A percentile compares a stretch with the other conserved stretches of the same genome.
phyloP scores from a whole-genome alignment of 495 filamentous ascomycete genomes.

The Letharia lupina region DNA sequence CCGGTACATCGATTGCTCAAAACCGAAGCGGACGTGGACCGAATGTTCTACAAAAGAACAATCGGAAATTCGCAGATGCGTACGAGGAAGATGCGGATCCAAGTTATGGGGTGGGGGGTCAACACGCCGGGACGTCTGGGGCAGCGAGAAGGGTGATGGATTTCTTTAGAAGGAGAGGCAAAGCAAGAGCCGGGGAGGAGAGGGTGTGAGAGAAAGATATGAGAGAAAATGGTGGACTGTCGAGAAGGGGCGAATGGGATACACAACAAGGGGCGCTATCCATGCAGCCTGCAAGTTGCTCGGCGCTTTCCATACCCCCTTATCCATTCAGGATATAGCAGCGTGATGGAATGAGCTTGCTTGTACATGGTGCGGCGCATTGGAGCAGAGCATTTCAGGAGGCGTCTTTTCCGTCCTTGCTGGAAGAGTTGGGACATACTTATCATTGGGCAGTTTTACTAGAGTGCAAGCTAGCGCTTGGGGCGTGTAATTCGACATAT shows the following conservation, averaged over 20 bases:
- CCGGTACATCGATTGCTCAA: constrained; percentile 38
- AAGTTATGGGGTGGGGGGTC: constrained; percentile 36
- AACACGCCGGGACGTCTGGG: constrained; percentile 72
- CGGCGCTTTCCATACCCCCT: constrained; percentile 12
- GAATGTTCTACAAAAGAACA: constrained; percentile 69
- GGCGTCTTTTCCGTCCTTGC: constrained; percentile 9
- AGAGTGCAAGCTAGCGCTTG: constrained; percentile 12
- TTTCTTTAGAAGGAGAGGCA: constrained; percentile 84
- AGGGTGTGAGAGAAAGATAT: constrained; percentile 20
- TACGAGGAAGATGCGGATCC: constrained; percentile 66
- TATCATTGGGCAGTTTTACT: constrained; percentile 8
- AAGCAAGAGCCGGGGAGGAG: constrained; percentile 58
- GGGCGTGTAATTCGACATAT: constrained; percentile 9
- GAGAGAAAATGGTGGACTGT: neutral
- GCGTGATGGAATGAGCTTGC: constrained; percentile 12
- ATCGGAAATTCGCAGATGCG: constrained; percentile 79
- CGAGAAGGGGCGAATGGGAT: neutral
- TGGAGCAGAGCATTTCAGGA: constrained; percentile 12
- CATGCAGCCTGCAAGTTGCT: neutral
- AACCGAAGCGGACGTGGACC: constrained; percentile 40
- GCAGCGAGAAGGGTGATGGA: constrained; percentile 93
- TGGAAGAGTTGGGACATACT: constrained; percentile 1
- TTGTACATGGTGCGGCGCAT: constrained; percentile 12
- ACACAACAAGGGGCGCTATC: constrained; percentile 3
- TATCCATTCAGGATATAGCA: constrained; percentile 19